Evolutionary conservation across 441 rosid genomes (phyloP), one percentile per base, ranked within the genome.

Genomic region (Erodium chrysanthum): DNA sequence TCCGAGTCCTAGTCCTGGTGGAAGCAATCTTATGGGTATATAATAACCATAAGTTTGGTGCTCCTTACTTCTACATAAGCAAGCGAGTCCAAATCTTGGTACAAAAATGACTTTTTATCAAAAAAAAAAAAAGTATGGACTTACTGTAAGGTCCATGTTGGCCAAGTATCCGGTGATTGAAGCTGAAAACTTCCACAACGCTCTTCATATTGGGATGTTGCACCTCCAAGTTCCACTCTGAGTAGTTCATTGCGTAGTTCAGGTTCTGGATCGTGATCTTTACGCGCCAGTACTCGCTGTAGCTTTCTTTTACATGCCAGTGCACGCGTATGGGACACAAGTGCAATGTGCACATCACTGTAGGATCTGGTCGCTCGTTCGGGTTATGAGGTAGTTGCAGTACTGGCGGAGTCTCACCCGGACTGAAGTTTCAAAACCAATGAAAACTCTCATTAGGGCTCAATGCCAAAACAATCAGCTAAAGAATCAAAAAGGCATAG

Each of bases 311-410:
- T 65, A 92, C 92, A 75, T 92, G 98, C 98, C 98, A 92, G 71
- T 92, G 98, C 68, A 92, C 89, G 66, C 96, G 81, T 46, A 90
- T 68, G 0, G 97, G 97, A 77, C 97, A 92, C 97, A 88, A 90
- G 63, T 92, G 98, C 65, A 84, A 86, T 7, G 98, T 90, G 75
- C 98, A 92, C 61, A 56, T 56, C 11, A 56, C 61, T 3, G 25
- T 56, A 56, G 61, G 61, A 8, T 56, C 25, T 8, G 61, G 61
- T 20, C 1, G 61, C 23, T 56, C 61, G 0, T 58, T 58, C 17
- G 60, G 60, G 25, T 79, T 85, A 85, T n/a, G 91, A 81, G 82
- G 63, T 58, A 58, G 63, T 21, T 58, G 63, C 15, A 58, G 63
- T 23, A 14, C 31, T n/a, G 31, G 15, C 3, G 63, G 63, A 58